These are phyloP conservation scores for Penicillium sp. DNA, from an alignment of 2,329 filamentous ascomycete species.

Conservation along the genomic window DNA sequence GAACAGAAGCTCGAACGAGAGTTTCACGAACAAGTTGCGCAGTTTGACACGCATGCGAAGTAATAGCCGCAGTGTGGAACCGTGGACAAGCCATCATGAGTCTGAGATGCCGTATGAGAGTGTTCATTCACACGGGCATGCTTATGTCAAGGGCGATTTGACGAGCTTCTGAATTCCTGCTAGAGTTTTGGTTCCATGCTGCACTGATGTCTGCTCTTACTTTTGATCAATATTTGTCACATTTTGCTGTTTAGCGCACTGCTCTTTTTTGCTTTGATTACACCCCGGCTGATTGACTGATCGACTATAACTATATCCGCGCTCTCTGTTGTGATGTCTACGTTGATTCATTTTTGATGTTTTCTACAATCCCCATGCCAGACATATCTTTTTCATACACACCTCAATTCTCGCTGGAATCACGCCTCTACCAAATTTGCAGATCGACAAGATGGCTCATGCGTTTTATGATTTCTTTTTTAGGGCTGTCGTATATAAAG, in stretches of 20 bases:
- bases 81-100: conserved; percentile 22
- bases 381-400: background rate
- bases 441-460: background rate
- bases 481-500: conserved; percentile 5
- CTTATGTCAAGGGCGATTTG: background rate
- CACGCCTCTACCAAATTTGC: conserved; percentile 10
- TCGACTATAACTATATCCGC: conserved; percentile 12
- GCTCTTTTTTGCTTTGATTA: conserved; percentile 1
- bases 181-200: background rate
- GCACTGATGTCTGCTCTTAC: background rate
- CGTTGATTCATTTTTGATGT: background rate
- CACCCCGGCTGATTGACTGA: background rate
- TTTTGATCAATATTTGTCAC: background rate
- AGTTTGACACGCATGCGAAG: conserved; percentile 59
- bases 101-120: conserved; percentile 28
- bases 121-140: conserved; percentile 19
- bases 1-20: conserved; percentile 57
- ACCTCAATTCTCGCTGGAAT: background rate
- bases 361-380: background rate
- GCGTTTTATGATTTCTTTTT: background rate
- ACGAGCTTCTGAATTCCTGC: background rate
- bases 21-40: conserved; percentile 53
- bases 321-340: background rate
- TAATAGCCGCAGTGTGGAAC: conserved; percentile 49
- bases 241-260: conserved; percentile 16